Conservation (phyloP, 768 basidiomycete genomes). For the Clathrus columnatus region DNA sequence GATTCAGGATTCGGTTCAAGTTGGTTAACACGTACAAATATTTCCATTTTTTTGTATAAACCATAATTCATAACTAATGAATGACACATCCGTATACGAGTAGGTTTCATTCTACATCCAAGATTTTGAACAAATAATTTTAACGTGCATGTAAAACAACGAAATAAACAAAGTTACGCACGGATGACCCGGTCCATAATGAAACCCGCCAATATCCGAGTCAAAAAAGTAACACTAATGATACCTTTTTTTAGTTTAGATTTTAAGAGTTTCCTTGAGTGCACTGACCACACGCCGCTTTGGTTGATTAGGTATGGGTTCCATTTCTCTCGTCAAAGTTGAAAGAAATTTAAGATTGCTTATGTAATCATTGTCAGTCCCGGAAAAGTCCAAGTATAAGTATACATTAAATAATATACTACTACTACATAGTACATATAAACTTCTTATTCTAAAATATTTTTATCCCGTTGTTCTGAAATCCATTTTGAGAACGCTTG, state of each 20-base stretch:
- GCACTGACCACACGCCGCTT: conserved; percentile 7
- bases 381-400: no score
- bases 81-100: conserved; percentile 98
- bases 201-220: conserved; percentile 97
- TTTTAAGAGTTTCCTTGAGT: background rate
- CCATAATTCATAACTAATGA: conserved; percentile 99
- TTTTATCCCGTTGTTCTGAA: background rate
- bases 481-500: conserved; percentile 1
- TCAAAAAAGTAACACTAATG: conserved; percentile 97
- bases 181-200: conserved; percentile 98
- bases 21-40: conserved; percentile 61
- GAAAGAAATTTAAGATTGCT: no score
- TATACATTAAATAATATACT: no score
- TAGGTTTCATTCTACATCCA: conserved; percentile 80
- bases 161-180: conserved; percentile 27
- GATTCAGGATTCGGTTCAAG: background rate
- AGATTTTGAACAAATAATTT: conserved; percentile 14
- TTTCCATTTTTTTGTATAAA: conserved; percentile 99
- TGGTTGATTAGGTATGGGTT: background rate
- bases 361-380: background rate
- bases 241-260: background rate
- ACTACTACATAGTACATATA: no score
- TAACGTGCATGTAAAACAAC: background rate
- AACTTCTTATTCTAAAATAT: background rate
- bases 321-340: no score